Evolutionary conservation across 2,329 filamentous ascomycete genomes (phyloP), one percentile per base, ranked within the genome.

Genomic region (Fonsecaea pugnacius): DNA sequence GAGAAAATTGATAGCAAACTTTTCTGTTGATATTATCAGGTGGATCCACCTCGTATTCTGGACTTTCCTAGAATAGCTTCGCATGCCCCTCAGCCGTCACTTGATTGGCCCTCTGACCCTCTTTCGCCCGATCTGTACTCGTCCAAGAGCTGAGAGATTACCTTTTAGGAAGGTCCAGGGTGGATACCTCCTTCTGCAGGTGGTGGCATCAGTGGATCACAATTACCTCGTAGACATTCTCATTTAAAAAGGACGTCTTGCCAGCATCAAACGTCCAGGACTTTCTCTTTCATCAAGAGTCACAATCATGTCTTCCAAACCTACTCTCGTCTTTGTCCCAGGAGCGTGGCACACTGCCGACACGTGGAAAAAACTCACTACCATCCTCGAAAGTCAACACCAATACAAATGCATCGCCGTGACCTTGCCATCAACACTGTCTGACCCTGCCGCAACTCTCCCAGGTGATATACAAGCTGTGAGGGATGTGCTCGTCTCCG

Each of bases 311-410:
- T 38, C 61, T 35, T 9, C n/a, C 18, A 58, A 46, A n/a, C 62
- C 77, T 48, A 78, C 76, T 9, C 70, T 84, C 0, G 64, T 85
- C 61, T 76, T 84, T 21, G 74, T 85, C 0, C 81, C 76, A 1
- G 82, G 82, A 4, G 75, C 80, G 30, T 84, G 82, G 82, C 82
- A 84, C 62, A 69, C 64, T 4, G 71, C 79, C 1, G 73, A 68
- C 12, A 78, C 72, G 64, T 82, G 77, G 72, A 64, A 72, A 62
- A 75, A 75, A 48, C 59, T 81, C 59, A 73, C 71, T 12, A 69
- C 73, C 1, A 64, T 75, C 30, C 70, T 82, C 32, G 64, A 76
- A 58, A 58, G 69, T n/a, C 65, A 76, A 5, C 63, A 73, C 30
- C 38, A 58, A 8, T 71, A 76, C 48, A 75, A 70, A 62, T 79